Evolutionary conservation across 257 asterid species (phyloP).

Genomic region (Nicotiana attenuata): DNA sequence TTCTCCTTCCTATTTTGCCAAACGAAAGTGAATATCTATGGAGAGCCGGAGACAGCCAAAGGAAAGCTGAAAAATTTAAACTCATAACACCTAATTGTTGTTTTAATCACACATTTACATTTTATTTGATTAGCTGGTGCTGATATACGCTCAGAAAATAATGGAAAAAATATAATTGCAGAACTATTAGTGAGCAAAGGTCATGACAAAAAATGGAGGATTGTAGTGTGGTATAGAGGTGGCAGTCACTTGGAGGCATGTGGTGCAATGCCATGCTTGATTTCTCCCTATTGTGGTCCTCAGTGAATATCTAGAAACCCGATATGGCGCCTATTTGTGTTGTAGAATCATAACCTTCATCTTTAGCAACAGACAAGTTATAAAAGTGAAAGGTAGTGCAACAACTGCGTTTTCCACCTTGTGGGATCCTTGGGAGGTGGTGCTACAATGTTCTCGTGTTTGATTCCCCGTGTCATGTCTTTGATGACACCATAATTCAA

Average conservation of each 20-base stretch:
- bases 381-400: not conserved
- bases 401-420: not conserved
- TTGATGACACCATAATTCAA: not conserved
- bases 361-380: not conserved
- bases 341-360: slow-evolving; percentile 1
- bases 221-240: not conserved
- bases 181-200: not conserved
- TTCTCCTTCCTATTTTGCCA: not conserved
- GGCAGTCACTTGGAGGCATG: not conserved
- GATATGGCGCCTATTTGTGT: not conserved
- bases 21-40: not conserved
- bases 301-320: not conserved
- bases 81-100: not conserved
- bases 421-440: not conserved
- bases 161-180: not conserved
- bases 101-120: not conserved
- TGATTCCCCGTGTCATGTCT: not conserved
- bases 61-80: not conserved
- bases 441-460: not conserved
- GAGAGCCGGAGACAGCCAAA: not conserved
- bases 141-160: not conserved
- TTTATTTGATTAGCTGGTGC: not conserved
- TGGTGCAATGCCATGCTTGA: not conserved
- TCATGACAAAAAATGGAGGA: not conserved
- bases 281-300: not conserved